Evolutionary conservation across 139 green algal species (phyloP).

Genomic region (Chlorokybus atmophyticus): DNA sequence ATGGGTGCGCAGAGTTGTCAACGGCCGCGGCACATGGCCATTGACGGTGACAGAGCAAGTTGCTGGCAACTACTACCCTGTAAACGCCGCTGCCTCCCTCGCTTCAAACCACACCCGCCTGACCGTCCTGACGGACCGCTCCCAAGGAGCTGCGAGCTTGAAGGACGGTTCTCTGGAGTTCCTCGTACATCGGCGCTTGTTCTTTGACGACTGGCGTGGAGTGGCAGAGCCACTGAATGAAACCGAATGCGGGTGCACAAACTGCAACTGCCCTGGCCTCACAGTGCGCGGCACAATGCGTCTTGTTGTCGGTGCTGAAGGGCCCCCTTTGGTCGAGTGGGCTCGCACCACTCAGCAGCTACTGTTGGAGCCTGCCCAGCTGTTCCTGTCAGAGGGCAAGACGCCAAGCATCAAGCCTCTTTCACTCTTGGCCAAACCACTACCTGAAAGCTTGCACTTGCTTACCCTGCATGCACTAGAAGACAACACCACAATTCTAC

Average conservation of each 20-base stretch:
- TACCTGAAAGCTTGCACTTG: background rate
- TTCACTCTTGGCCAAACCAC: background rate
- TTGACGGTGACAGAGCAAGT: slow-evolving; percentile 27
- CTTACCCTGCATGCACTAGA: slow-evolving; percentile 15
- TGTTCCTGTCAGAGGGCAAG: background rate
- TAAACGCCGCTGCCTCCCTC: slow-evolving; percentile 22
- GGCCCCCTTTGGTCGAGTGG: slow-evolving; percentile 15
- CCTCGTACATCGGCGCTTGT: slow-evolving; percentile 28
- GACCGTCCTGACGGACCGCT: slow-evolving; percentile 22
- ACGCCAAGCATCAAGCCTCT: no score
- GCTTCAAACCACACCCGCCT: slow-evolving; percentile 7
- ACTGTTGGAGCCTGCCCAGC: background rate
- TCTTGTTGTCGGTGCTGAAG: background rate
- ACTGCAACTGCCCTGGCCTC: slow-evolving; percentile 13
- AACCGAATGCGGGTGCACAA: slow-evolving; percentile 13
- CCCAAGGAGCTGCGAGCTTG: slow-evolving; percentile 16
- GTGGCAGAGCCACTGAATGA: slow-evolving; percentile 32
- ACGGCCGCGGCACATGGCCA: slow-evolving; percentile 22
- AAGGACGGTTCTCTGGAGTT: slow-evolving; percentile 22
- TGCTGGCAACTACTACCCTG: slow-evolving; percentile 35
- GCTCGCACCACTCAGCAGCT: slow-evolving; percentile 18
- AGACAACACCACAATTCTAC: slow-evolving; percentile 10
- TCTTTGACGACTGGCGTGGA: slow-evolving; percentile 24
- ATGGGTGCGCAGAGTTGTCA: slow-evolving; percentile 15
- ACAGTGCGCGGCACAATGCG: background rate